Evolutionary conservation across 2,329 filamentous ascomycete genomes (phyloP), one percentile per base, ranked within the genome.

Genomic region (Macrophomina tecta): DNA sequence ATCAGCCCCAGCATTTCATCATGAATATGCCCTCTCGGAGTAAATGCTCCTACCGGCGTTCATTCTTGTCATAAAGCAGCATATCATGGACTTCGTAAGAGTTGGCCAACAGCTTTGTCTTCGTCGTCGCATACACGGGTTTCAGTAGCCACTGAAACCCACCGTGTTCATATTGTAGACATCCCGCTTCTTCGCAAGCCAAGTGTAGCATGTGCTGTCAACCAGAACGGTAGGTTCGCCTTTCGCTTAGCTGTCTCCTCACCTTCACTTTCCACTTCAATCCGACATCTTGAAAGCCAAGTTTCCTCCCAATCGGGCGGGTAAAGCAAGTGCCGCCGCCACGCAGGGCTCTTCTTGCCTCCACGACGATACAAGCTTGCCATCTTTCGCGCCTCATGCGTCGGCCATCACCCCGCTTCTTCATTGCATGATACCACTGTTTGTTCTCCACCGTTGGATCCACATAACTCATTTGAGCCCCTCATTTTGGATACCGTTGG

Each of bases 401-500:
- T 45, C 30, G 16, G 46, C 28, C 8, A 36, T 40, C 23, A n/a
- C 18, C 38, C 30, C 11, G n/a, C 23, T 56, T 38, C 63, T 14
- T 53, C 62, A 6, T 30, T 40, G 38, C 42, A 62, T 61, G 56
- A 61, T 62, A 62, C 58, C n/a, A 45, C 11, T 30, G 45, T 34
- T 56, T 65, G 40, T 48, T 16, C 51, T 30, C 11, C 63, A 23
- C 52, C 4, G 32, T 45, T 36, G 63, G 51, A 65, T 48, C 40
- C 38, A 42, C 63, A 65, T 65, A 46, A 30, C 56, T 65, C 52
- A 18, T 56, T 46, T 56, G 51, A 30, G 9, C 32, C 32, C 42
- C 32, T 9, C 63, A 36, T 56, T 16, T 65, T 65, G 63, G 51
- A 56, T 65, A 65, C 56, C 34, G 36, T 65, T 65, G 63, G 63